Percentiles rank a stretch among this genome's conserved stretches.
phyloP scores from a whole-genome alignment of 2,329 filamentous ascomycete genomes.

The Alternaria metachromatica region DNA sequence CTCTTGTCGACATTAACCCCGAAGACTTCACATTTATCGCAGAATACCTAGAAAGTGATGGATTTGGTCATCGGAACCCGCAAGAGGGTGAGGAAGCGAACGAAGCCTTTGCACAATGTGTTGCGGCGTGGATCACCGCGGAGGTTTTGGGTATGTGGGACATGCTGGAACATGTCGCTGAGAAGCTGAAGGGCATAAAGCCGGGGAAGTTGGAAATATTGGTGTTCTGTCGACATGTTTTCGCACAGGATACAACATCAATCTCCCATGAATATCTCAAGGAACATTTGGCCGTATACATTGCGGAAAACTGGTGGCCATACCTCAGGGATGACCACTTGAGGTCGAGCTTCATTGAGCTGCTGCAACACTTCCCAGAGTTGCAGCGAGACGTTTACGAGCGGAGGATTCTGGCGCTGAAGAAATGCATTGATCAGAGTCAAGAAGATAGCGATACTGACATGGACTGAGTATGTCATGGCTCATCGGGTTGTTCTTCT shows the following conservation, averaged over 20 bases:
- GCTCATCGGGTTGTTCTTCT: neutral
- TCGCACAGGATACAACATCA: neutral
- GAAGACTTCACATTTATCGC: constrained; percentile 33
- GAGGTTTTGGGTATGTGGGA: constrained; percentile 33
- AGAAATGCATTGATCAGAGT: neutral
- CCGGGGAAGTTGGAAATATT: constrained; percentile 18
- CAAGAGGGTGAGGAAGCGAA: constrained; percentile 18
- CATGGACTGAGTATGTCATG: neutral
- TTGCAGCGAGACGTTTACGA: constrained; percentile 22
- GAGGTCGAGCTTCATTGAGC: constrained; percentile 9
- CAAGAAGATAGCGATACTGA: neutral
- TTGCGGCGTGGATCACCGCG: constrained; percentile 29
- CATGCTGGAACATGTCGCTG: constrained; percentile 31
- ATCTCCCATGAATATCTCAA: constrained; percentile 13
- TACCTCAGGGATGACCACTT: constrained; percentile 19
- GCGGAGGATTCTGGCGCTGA: neutral
- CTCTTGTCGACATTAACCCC: constrained; percentile 19
- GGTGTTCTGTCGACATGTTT: constrained; percentile 23
- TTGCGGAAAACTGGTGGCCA: constrained; percentile 30
- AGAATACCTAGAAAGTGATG: constrained; percentile 31
- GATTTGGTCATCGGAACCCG: constrained; percentile 26
- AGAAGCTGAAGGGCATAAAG: constrained; percentile 22
- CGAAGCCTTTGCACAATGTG: constrained; percentile 25
- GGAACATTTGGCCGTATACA: constrained; percentile 15
- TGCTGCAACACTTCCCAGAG: constrained; percentile 20